A percentile compares a stretch with the other conserved stretches of the same genome.
Evolutionary conservation across 371 early-diverging fungal species (phyloP).

Genomic region (Mucor ambiguus): DNA sequence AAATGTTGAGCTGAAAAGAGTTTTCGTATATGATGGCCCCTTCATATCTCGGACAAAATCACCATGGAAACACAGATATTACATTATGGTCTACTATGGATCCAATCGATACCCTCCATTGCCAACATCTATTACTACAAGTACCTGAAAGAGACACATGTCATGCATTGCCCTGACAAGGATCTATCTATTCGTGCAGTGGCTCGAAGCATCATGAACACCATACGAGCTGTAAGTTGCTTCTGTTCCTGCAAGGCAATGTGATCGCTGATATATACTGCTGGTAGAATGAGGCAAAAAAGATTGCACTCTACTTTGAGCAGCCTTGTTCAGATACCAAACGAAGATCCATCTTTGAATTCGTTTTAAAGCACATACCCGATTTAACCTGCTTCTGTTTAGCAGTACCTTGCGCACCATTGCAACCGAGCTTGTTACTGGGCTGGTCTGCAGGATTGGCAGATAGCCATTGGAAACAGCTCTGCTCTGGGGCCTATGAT

Average conservation of each 20-base stretch:
- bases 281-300: background rate
- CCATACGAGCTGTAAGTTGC: background rate
- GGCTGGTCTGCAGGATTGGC: background rate
- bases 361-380: background rate
- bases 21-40: too few species aligned
- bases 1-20: too few species aligned
- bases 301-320: background rate
- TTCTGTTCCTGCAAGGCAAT: too few species aligned
- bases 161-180: background rate
- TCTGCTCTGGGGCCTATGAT: background rate
- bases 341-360: background rate
- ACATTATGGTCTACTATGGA: background rate
- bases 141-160: background rate
- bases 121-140: background rate
- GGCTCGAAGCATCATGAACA: background rate
- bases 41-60: background rate
- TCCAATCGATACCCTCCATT: background rate
- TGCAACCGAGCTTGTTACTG: background rate
- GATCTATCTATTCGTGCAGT: constrained; percentile 1
- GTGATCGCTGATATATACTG: too few species aligned
- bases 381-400: background rate
- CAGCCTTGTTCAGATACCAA: background rate
- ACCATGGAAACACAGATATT: background rate
- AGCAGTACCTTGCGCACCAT: background rate
- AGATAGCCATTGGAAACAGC: background rate